A percentile compares a stretch with the other conserved stretches of the same genome.
phyloP scores from a whole-genome alignment of 495 filamentous ascomycete genomes.

The Delitschia confertaspora region DNA sequence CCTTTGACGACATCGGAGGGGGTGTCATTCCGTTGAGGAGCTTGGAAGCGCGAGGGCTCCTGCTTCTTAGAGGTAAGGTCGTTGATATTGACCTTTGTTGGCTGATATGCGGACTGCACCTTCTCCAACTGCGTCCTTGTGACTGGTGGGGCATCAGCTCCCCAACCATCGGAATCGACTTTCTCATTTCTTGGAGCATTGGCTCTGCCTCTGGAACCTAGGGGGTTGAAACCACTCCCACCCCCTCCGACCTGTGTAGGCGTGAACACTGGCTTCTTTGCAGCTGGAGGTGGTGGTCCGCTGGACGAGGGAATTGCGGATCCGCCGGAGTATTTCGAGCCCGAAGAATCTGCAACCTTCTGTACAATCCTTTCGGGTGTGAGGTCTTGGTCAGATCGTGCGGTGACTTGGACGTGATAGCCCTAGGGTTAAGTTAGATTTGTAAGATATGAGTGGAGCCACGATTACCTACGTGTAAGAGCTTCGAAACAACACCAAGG shows the following conservation, averaged over 20 bases:
- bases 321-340: constrained; percentile 78
- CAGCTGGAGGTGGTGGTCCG: constrained; percentile 55
- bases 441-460: constrained; percentile 28
- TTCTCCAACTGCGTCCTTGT: constrained; percentile 85
- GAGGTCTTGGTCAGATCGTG: constrained; percentile 80
- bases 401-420: constrained; percentile 95
- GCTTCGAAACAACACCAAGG: constrained; percentile 73
- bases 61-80: constrained; percentile 61
- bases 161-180: constrained; percentile 79
- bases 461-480: constrained; percentile 82
- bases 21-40: constrained; percentile 34
- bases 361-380: constrained; percentile 79
- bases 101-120: constrained; percentile 83
- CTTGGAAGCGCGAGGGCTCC: constrained; percentile 49
- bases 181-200: constrained; percentile 40
- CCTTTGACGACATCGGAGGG: constrained; percentile 65
- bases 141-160: constrained; percentile 82
- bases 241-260: constrained; percentile 62
- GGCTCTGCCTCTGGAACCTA: constrained; percentile 45
- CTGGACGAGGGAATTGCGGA: constrained; percentile 42
- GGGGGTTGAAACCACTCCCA: constrained; percentile 52
- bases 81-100: constrained; percentile 84
- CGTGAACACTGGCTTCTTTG: constrained; percentile 83
- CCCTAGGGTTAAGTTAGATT: constrained; percentile 44
- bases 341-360: constrained; percentile 93